Percentiles rank a stretch among this genome's conserved stretches.
Conservation (phyloP, 208 protist genomes). For the Trypanosoma scelopori region DNA sequence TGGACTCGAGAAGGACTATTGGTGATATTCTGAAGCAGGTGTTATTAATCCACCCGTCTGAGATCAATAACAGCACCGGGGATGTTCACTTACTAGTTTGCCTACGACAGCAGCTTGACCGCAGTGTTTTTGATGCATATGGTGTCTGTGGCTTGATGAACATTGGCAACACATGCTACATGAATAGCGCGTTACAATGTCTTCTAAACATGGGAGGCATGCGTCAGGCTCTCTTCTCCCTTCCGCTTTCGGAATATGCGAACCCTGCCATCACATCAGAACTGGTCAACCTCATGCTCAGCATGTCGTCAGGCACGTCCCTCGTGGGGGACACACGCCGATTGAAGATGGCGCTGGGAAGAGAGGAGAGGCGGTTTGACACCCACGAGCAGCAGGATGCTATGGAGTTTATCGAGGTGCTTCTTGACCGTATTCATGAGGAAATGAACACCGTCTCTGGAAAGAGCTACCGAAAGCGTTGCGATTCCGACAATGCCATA, state of each 20-base stretch:
- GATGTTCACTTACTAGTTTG: constrained; percentile 4
- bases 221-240: constrained; percentile 55
- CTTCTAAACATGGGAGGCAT: constrained; percentile 82
- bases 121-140: constrained; percentile 8
- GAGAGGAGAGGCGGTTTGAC: constrained; percentile 54
- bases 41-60: neutral
- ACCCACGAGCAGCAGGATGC: constrained; percentile 86
- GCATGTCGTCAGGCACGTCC: constrained; percentile 61
- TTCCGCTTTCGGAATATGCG: constrained; percentile 60
- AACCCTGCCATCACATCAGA: constrained; percentile 44
- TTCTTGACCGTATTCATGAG: constrained; percentile 90
- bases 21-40: constrained; percentile 2
- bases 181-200: constrained; percentile 91
- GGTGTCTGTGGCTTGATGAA: constrained; percentile 85
- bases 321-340: constrained; percentile 42
- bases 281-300: constrained; percentile 46
- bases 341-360: constrained; percentile 65
- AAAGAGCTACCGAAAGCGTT: constrained; percentile 83
- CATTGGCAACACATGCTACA: constrained; percentile 93
- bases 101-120: neutral
- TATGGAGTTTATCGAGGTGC: constrained; percentile 86
- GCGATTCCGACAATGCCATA: constrained; percentile 67
- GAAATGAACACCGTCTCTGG: constrained; percentile 83
- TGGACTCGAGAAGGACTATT: neutral
- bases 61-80: neutral